Conservation (phyloP, 306 rosid genomes). For the Crotalaria pallida region DNA sequence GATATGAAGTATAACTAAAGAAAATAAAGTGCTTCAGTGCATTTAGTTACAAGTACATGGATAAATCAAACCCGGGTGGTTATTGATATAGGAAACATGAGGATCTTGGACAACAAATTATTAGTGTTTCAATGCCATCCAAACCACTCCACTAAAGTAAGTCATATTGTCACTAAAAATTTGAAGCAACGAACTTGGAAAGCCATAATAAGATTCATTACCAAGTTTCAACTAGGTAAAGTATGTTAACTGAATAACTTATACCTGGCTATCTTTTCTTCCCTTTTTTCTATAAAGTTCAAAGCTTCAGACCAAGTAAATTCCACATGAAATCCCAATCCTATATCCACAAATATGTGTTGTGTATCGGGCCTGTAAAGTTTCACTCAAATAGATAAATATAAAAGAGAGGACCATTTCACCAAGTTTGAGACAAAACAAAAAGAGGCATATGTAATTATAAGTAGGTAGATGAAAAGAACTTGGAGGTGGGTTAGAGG, state of each 20-base stretch:
- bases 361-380: constrained; percentile 68
- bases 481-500: not conserved
- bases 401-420: not conserved
- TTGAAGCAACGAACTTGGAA: not conserved
- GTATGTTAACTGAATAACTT: not conserved
- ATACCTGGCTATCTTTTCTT: constrained; percentile 70
- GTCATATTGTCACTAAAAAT: not conserved
- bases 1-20: constrained; percentile 1
- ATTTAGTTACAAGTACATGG: not conserved
- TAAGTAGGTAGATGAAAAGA: not conserved
- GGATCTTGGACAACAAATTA: not conserved
- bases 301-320: constrained; percentile 93
- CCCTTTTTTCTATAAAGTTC: constrained; percentile 59
- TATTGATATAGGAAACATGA: constrained; percentile 7
- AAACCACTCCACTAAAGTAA: not conserved
- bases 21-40: not conserved
- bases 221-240: not conserved
- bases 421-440: not conserved
- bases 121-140: constrained; percentile 13
- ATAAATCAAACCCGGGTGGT: not conserved
- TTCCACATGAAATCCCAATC: constrained; percentile 94
- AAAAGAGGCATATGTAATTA: not conserved
- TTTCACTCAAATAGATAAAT: not conserved
- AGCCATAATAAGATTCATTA: not conserved
- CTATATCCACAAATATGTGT: constrained; percentile 75